Evolutionary conservation across 768 basidiomycete species (phyloP).

Genomic region (Leccinellum rugosiceps): DNA sequence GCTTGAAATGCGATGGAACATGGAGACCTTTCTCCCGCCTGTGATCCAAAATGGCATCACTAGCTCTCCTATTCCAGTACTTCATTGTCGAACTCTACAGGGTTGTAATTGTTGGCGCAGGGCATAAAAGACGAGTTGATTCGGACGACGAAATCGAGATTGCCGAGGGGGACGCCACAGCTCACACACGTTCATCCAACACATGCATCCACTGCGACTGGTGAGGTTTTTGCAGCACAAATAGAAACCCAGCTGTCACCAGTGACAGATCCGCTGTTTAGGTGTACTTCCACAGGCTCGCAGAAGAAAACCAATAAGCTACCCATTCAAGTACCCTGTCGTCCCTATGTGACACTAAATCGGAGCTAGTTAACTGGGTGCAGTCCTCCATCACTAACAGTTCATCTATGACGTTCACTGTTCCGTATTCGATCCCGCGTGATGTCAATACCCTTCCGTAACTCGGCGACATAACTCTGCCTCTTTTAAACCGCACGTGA

Average conservation of each 20-base stretch:
- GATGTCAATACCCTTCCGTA: background rate
- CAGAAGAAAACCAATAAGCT: background rate
- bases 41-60: constrained; percentile 66
- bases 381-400: no score
- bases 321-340: background rate
- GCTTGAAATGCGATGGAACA: constrained; percentile 90
- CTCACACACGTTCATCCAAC: no score
- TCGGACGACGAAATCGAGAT: background rate
- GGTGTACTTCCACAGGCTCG: background rate
- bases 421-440: background rate
- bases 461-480: background rate
- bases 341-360: background rate
- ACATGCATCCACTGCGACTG: no score
- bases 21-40: constrained; percentile 81
- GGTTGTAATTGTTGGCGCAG: constrained; percentile 33
- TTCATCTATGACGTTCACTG: no score
- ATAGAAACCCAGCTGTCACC: no score
- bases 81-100: constrained; percentile 85
- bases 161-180: background rate
- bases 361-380: no score
- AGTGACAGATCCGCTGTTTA: no score
- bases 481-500: no score
- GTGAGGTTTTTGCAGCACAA: no score
- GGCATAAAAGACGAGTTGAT: no score
- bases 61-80: no score